These are phyloP conservation scores for Cryptomeria japonica DNA, from an alignment of 75 land plant species.

Conservation along the genomic window DNA sequence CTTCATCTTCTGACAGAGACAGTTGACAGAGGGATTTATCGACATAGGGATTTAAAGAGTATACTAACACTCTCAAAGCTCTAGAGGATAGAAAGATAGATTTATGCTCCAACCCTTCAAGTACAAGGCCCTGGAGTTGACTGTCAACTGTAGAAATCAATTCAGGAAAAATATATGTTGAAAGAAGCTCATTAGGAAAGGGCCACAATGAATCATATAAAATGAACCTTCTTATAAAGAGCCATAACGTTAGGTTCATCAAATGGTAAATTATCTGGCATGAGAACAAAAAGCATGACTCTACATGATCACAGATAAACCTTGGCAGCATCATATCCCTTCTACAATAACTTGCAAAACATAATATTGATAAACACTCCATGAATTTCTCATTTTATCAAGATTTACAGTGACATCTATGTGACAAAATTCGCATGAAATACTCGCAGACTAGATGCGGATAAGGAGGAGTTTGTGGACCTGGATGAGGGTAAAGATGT, in stretches of 20 bases:
- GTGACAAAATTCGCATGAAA: too few species aligned
- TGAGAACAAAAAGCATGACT: conserved; percentile 21
- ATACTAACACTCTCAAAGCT: too few species aligned
- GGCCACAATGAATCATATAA: background rate
- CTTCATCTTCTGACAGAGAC: too few species aligned
- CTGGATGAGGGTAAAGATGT: too few species aligned
- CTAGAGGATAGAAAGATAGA: background rate
- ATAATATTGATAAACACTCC: background rate
- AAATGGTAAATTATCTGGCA: conserved; percentile 29
- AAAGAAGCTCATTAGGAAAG: background rate
- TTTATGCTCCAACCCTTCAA: background rate
- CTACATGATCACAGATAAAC: conserved; percentile 32
- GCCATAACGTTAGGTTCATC: conserved; percentile 20
- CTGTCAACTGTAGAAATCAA: background rate
- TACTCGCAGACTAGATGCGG: too few species aligned
- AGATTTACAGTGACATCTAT: too few species aligned
- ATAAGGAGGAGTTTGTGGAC: too few species aligned
- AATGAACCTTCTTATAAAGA: conserved; percentile 19
- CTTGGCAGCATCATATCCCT: conserved; percentile 27
- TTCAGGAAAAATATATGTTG: background rate
- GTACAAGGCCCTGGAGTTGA: background rate
- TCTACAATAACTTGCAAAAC: conserved; percentile 13
- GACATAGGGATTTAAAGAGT: too few species aligned
- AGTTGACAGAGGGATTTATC: too few species aligned
- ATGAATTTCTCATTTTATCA: background rate